These are phyloP conservation scores for Thalassiosira livingstoniorum DNA, from an alignment of 352 stramenopile genomes.

Conservation along the genomic window DNA sequence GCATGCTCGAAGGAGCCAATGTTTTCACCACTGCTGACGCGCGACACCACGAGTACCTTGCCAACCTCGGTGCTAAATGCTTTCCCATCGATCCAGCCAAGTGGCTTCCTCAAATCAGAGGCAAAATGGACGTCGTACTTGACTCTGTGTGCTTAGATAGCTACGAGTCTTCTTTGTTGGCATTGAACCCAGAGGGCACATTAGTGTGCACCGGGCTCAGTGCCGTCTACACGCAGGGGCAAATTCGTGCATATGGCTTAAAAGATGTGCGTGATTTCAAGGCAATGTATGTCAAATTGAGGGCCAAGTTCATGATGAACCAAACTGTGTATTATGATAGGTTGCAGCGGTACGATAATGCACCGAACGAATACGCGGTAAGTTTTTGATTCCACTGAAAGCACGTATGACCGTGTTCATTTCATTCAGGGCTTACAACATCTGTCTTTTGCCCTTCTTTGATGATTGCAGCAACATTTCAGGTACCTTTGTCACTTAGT, in stretches of 20 bases:
- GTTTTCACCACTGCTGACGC: conserved; percentile 69
- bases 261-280: conserved; percentile 45
- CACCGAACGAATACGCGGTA: conserved; percentile 64
- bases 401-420: no score
- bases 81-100: conserved; percentile 62
- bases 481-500: conserved; percentile 55
- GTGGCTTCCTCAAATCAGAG: conserved; percentile 64
- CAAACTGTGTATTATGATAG: conserved; percentile 67
- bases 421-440: conserved; percentile 1
- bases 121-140: conserved; percentile 79
- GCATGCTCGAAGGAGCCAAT: conserved; percentile 59
- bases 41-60: conserved; percentile 62
- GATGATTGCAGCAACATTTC: conserved; percentile 54
- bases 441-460: no score
- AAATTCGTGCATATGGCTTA: conserved; percentile 51
- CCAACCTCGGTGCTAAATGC: conserved; percentile 55
- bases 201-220: conserved; percentile 71
- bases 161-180: conserved; percentile 43
- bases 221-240: conserved; percentile 59
- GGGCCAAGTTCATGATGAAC: conserved; percentile 57
- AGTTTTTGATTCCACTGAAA: no score
- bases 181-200: conserved; percentile 56
- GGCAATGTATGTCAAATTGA: conserved; percentile 52
- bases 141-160: conserved; percentile 71
- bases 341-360: conserved; percentile 55